A percentile compares a stretch with the other conserved stretches of the same genome.
Evolutionary conservation across 176 grass and related monocot genomes (phyloP).

Genomic region (Coix lacrymajobi): DNA sequence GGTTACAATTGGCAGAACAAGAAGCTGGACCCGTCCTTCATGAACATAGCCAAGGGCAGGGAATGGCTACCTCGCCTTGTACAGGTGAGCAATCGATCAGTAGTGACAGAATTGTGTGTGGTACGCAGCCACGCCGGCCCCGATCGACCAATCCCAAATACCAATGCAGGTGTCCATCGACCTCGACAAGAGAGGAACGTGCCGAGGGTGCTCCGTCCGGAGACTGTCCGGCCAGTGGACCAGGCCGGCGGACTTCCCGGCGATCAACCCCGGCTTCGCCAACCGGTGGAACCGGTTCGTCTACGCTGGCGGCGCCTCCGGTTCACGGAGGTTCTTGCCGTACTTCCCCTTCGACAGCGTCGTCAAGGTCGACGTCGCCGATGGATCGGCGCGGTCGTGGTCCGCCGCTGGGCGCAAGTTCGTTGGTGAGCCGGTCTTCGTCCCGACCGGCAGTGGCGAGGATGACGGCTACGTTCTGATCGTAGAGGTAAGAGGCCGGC

Average conservation of each 20-base stretch:
- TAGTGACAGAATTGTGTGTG: not conserved
- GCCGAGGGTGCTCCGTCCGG: conserved; percentile 34
- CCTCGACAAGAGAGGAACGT: conserved; percentile 52
- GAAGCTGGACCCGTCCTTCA: conserved; percentile 84
- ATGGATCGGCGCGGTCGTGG: conserved; percentile 46
- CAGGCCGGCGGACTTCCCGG: conserved; percentile 64
- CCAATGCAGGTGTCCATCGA: conserved; percentile 52
- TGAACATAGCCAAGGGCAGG: conserved; percentile 54
- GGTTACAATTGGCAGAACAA: conserved; percentile 73
- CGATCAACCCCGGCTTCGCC: conserved; percentile 57
- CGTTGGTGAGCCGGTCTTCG: conserved; percentile 77
- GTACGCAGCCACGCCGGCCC: too few species aligned
- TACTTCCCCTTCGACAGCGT: conserved; percentile 83
- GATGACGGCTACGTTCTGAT: conserved; percentile 85
- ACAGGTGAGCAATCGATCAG: conserved; percentile 28
- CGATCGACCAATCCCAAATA: not conserved
- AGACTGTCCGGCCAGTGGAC: conserved; percentile 55
- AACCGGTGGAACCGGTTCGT: conserved; percentile 58
- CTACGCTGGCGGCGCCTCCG: conserved; percentile 50
- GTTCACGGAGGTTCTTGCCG: conserved; percentile 57
- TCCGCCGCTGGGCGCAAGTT: conserved; percentile 46
- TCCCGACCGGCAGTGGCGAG: conserved; percentile 39
- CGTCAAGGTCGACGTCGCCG: conserved; percentile 47
- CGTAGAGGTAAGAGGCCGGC: conserved; percentile 53
- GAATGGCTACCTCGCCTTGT: conserved; percentile 65